These are phyloP conservation scores for Saxophila tyrrhenica DNA, from an alignment of 495 filamentous ascomycete species.

Conservation along the genomic window DNA sequence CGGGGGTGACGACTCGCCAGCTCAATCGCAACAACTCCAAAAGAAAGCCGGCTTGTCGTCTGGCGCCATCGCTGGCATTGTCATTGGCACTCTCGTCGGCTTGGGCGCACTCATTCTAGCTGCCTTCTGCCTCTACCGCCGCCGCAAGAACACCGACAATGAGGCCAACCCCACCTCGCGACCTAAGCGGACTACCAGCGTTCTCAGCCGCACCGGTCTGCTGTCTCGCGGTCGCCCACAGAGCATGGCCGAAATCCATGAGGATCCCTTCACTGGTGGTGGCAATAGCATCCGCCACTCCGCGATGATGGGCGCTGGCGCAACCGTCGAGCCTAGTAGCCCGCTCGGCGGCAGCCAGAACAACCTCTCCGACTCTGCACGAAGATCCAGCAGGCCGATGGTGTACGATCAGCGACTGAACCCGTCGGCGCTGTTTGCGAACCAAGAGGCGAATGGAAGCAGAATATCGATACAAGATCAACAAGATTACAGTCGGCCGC, in stretches of 20 bases:
- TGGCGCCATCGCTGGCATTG: constrained; percentile 17
- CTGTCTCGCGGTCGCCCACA: constrained; percentile 7
- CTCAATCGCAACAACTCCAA: not conserved
- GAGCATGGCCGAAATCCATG: constrained; percentile 3
- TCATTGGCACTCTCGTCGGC: constrained; percentile 12
- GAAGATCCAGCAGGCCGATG: constrained; percentile 15
- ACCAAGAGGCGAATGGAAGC: constrained; percentile 16
- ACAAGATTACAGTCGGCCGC: constrained; percentile 17
- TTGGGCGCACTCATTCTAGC: constrained; percentile 9
- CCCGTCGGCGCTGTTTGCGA: constrained; percentile 15
- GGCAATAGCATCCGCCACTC: constrained; percentile 17
- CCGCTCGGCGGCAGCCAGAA: constrained; percentile 8
- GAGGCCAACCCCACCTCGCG: not conserved
- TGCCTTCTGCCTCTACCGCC: constrained; percentile 8
- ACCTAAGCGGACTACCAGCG: constrained; percentile 12
- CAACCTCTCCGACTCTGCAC: not conserved
- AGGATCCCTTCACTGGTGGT: not conserved
- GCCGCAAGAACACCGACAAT: constrained; percentile 4
- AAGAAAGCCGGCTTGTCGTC: constrained; percentile 7
- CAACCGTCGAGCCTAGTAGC: constrained; percentile 4
- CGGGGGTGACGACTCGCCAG: not conserved
- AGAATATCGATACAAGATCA: constrained; percentile 21
- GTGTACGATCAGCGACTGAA: constrained; percentile 22
- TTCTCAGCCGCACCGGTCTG: constrained; percentile 21
- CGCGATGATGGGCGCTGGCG: constrained; percentile 8